A percentile compares a stretch with the other conserved stretches of the same genome.
Evolutionary conservation across 2,329 filamentous ascomycete species (phyloP).

Genomic region (Huntiella decipiens): DNA sequence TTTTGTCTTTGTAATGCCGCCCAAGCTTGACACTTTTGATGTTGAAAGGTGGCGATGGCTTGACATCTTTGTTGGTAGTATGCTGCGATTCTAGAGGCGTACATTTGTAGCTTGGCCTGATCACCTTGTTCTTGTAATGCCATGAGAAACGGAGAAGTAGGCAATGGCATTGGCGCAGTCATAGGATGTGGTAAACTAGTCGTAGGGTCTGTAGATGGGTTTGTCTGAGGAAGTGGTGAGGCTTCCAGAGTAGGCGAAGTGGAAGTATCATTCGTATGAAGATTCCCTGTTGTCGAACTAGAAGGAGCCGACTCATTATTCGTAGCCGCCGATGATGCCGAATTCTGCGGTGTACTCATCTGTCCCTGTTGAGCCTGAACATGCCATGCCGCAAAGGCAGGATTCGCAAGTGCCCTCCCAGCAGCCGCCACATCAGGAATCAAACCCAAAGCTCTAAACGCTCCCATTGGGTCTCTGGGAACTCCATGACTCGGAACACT

Average conservation of each 20-base stretch:
- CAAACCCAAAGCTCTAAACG: conserved; percentile 6
- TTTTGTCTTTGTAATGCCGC: conserved; percentile 27
- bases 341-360: neutral
- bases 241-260: neutral
- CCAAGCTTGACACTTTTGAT: conserved; percentile 29
- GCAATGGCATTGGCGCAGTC: conserved; percentile 1
- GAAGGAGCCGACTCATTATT: neutral
- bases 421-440: neutral
- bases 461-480: conserved; percentile 3
- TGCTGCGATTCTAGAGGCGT: conserved; percentile 27
- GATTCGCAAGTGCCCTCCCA: too few species aligned
- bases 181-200: neutral
- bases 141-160: conserved; percentile 1
- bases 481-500: neutral
- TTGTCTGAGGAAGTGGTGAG: neutral
- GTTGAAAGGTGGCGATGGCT: conserved; percentile 27
- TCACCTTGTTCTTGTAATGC: conserved; percentile 14
- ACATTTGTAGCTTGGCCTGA: conserved; percentile 26
- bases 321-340: neutral
- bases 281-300: neutral
- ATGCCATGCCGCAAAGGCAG: neutral
- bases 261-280: neutral
- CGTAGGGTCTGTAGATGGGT: too few species aligned
- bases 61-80: conserved; percentile 31
- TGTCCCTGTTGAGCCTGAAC: neutral